Conservation (phyloP, 306 rosid species). For the Rosa multiflora region DNA sequence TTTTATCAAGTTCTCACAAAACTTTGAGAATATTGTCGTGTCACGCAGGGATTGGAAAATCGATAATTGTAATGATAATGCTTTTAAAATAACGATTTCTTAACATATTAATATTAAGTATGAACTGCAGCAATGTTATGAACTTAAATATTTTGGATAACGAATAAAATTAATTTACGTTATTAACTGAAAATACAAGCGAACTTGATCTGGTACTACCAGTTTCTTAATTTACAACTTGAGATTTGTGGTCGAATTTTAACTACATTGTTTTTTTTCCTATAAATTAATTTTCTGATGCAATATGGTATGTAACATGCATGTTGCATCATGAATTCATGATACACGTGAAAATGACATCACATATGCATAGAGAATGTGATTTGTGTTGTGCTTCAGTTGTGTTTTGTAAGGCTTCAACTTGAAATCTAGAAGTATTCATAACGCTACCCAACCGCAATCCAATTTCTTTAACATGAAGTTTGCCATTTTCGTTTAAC, state of each 20-base stretch:
- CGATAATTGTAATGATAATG: neutral
- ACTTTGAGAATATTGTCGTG: no score
- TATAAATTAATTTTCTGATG: neutral
- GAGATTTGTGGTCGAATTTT: neutral
- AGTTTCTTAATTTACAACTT: no score
- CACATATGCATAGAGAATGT: neutral
- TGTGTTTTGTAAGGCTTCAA: neutral
- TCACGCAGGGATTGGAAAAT: no score
- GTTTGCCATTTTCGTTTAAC: conserved; percentile 1
- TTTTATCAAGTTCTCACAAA: no score
- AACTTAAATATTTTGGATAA: neutral
- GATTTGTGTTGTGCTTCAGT: neutral
- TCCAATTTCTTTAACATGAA: conserved; percentile 17
- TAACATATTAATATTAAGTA: neutral
- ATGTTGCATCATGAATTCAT: neutral
- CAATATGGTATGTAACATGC: neutral
- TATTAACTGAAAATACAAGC: neutral
- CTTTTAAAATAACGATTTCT: neutral
- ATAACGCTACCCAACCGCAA: neutral
- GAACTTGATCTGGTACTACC: neutral
- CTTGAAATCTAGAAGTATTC: neutral
- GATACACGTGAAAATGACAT: neutral
- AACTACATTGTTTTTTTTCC: no score
- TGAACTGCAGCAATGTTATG: fast-evolving
- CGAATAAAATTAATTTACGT: neutral